Conservation (phyloP, 257 asterid genomes). For the Euphrasia confusa region DNA sequence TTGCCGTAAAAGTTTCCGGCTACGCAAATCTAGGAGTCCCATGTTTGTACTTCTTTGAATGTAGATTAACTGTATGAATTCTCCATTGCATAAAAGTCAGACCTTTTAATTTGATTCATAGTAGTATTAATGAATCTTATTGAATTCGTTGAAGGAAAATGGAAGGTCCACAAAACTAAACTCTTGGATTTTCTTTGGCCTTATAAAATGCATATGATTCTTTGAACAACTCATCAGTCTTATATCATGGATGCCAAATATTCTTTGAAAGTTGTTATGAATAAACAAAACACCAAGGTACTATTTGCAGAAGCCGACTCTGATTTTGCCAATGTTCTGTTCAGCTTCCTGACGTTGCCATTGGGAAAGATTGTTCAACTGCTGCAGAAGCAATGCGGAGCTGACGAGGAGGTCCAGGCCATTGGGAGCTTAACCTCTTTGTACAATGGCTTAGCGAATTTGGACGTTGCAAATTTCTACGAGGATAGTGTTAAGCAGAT, state of each 20-base stretch:
- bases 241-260: not conserved
- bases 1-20: no score
- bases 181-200: not conserved
- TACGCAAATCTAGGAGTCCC: no score
- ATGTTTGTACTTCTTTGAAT: no score
- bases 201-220: constrained; percentile 1
- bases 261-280: constrained; percentile 7
- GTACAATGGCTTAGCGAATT: constrained; percentile 9
- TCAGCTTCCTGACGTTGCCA: not conserved
- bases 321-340: not conserved
- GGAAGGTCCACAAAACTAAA: no score
- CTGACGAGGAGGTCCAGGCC: not conserved
- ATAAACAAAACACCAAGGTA: constrained; percentile 7
- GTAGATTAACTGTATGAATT: no score
- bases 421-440: constrained; percentile 27
- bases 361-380: constrained; percentile 1
- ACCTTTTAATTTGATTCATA: no score
- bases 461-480: constrained; percentile 14
- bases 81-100: no score
- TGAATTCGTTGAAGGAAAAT: no score
- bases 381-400: not conserved
- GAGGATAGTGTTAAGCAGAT: not conserved
- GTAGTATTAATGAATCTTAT: no score
- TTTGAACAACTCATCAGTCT: not conserved
- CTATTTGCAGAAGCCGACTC: constrained; percentile 7